Base-by-base conservation (phyloP, 768 basidiomycete genomes). In the Gautieria morchelliformis region DNA sequence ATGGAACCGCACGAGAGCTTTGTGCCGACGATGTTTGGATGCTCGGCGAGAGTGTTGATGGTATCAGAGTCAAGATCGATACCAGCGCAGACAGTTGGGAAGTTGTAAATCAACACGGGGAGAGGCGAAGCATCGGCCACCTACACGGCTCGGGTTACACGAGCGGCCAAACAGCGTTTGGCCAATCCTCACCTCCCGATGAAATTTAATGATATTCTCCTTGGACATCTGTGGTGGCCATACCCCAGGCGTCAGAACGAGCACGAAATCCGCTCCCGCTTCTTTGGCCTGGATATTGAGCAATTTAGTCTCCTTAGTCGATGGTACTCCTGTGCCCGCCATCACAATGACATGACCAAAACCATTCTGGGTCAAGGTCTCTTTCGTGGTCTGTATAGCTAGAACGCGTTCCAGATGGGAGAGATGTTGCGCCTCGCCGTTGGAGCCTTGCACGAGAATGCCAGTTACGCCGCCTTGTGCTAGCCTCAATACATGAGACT, bases 1-100 rank as follows among this genome's bases (percentile, higher is more conserved):
- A 93, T 82, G 63, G 83, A 85, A 5, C 85, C 89, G 66, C 89
- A 92, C 33, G 91, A 92, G 22, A 93, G 76, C 70, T 88, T 93
- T 52, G 80, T 83, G 58, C 91, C 91, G 59, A 92, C 85, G 62
- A 90, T 89, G 70, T 93, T 92, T 6, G 87, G 87, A 66, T 91
- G 89, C 46, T 78, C 69, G 4, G 86, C 83, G 35, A 93, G 77
- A 17, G 76, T 72, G 51, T 75, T 75, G 63, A 94, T 78, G 52
- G 78, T 77, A 67, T 93, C 89, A 0, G 89, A 90, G 67, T 90
- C 86, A 40, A 94, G 80, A 66, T 94, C 87, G 59, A 87, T 79
- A 14, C 91, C 89, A 0, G 89, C 84, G 14, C 85, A 86, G 54
- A 87, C 88, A 48, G 74, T 76, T 44, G 90, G 87, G 71, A 91